Percentiles rank a stretch among this genome's conserved stretches.
These are phyloP conservation scores for Trypanosoma rangeli DNA, from an alignment of 208 protist species.

Conservation along the genomic window DNA sequence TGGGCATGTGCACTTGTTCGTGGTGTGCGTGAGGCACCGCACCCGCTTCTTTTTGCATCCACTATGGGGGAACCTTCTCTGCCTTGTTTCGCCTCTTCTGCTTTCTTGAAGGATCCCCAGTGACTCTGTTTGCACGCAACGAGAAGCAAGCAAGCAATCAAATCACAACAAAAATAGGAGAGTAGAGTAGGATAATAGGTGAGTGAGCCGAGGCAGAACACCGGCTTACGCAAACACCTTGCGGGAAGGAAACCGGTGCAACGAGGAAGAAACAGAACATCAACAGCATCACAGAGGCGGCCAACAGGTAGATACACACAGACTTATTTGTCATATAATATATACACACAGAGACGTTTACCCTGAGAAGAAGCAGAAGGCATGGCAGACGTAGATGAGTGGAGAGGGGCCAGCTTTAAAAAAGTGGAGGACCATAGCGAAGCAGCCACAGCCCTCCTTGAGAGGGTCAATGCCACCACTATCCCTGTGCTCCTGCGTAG, in stretches of 20 bases:
- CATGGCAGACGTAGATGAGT: constrained; percentile 71
- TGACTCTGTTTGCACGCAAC: constrained; percentile 8
- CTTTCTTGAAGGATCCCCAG: background rate
- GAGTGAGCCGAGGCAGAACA: background rate
- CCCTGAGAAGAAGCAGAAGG: background rate
- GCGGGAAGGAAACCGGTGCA: background rate
- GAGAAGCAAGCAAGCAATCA: background rate
- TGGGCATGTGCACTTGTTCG: background rate
- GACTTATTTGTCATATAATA: background rate
- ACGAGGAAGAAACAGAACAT: constrained; percentile 44
- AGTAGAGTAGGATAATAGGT: background rate
- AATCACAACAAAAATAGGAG: background rate
- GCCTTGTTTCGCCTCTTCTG: background rate
- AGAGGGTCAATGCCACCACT: constrained; percentile 73
- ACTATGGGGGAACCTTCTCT: background rate
- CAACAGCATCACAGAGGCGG: background rate
- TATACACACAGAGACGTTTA: background rate
- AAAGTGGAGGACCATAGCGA: constrained; percentile 84
- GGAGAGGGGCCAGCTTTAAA: constrained; percentile 89
- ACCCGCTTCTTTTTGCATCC: background rate
- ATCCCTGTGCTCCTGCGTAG: constrained; percentile 73
- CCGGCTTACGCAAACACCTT: background rate
- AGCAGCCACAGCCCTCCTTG: constrained; percentile 59
- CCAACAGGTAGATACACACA: background rate
- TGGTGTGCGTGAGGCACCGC: too few relatives aligned